Evolutionary conservation across 1,284 basidiomycete species (phyloP), one percentile per base, ranked within the genome.

Genomic region (Ceratobasidium sp.): DNA sequence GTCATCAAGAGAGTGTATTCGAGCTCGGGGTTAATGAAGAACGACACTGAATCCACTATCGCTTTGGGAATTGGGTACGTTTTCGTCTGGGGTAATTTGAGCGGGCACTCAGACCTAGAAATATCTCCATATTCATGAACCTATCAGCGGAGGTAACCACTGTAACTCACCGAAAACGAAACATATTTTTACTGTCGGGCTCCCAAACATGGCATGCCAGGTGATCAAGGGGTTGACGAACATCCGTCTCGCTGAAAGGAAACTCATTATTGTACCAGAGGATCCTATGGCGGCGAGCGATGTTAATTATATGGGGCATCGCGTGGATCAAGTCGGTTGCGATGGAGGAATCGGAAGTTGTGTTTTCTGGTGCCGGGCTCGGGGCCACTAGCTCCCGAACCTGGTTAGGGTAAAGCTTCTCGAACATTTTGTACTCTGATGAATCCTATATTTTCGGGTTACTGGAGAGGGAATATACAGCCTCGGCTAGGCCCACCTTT

Each of bases 171-270:
- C 46, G 46, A 9, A 22, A n/a, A 49, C 19, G 22, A 22, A 49
- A 49, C 19, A 49, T 22, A 16, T n/a, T 13, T 13, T 13, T 46
- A 46, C 19, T n/a, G 46, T 49, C 22, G 22, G 46, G 6, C 46
- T 49, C 46, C 46, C 46, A 53, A 14, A 29, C 51, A 29, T 53
- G 24, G 24, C n/a, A 22, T 27, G 51, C 51, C 24, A 53, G 22
- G 16, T 24, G 51, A 53, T 53, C 51, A 22, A 53, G n/a, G 24
- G 51, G 51, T 27, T 53, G 51, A 27, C 51, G 51, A 53, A 53
- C 24, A 14, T 22, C 51, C 3, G 51, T 14, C 22, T 53, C 46
- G 46, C n/a, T 19, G 46, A 22, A 49, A 11, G 46, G 3, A 3
- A 22, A 49, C 6, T n/a, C 11, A 53, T 29, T 27, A 3, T 11